These are phyloP conservation scores for Aspergillus hancockii DNA, from an alignment of 495 filamentous ascomycete genomes.

Conservation along the genomic window DNA sequence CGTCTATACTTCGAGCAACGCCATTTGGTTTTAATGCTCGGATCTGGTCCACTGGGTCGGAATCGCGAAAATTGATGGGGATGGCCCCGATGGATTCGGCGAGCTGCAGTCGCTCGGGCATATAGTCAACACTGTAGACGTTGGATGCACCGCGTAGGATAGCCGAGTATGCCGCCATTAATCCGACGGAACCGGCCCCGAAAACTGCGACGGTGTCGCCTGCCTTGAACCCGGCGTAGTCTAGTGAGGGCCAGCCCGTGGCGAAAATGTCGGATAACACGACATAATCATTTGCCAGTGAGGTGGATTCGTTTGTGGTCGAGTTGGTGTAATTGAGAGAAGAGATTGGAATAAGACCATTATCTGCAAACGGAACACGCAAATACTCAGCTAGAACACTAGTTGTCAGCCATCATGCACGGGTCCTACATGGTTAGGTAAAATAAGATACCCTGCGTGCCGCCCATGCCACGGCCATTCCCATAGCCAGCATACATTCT, in stretches of 20 bases:
- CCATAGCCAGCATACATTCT: too few species aligned
- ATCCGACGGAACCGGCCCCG: slow-evolving; percentile 36
- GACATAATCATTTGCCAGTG: too few species aligned
- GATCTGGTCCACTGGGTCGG: slow-evolving; percentile 17
- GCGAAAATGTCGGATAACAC: too few species aligned
- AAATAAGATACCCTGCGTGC: too few species aligned
- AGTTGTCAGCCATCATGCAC: too few species aligned
- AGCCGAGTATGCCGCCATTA: slow-evolving; percentile 53
- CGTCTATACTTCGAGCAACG: slow-evolving; percentile 15
- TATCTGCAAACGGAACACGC: too few species aligned
- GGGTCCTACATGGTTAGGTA: too few species aligned
- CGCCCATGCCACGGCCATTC: too few species aligned
- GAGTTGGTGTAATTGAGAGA: too few species aligned
- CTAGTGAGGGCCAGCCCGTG: slow-evolving; percentile 9
- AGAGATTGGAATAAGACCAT: too few species aligned
- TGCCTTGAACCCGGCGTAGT: slow-evolving; percentile 7
- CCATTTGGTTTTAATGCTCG: slow-evolving; percentile 13
- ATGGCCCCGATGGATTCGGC: slow-evolving; percentile 18
- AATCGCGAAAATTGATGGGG: slow-evolving; percentile 17
- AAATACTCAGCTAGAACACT: too few species aligned
- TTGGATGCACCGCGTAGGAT: slow-evolving; percentile 43
- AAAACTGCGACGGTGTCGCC: slow-evolving; percentile 17
- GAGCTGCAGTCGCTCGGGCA: slow-evolving; percentile 8
- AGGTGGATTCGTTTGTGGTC: too few species aligned
- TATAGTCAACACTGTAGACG: slow-evolving; percentile 19